Evolutionary conservation across 805 yeast genomes (phyloP).

Genomic region (Myxozyma vanderwaltii): DNA sequence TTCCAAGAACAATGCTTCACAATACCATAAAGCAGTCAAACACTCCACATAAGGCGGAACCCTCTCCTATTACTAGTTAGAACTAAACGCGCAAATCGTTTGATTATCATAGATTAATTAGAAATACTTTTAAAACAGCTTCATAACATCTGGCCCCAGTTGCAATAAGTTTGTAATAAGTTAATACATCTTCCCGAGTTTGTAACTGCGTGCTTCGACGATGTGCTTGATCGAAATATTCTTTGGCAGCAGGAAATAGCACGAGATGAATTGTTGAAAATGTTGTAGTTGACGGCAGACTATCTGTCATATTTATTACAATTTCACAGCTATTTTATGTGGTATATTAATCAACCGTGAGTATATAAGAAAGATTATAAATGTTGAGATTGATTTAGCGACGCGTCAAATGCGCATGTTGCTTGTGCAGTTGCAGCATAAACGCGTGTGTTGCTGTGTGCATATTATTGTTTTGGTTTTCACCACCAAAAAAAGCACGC

Average conservation of each 20-base stretch:
- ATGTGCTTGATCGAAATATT: constrained; percentile 20
- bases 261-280: constrained; percentile 25
- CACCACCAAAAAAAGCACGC: not conserved
- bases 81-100: not conserved
- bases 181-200: constrained; percentile 21
- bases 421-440: not conserved
- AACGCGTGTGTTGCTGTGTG: constrained; percentile 1
- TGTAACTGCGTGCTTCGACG: constrained; percentile 8
- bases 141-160: constrained; percentile 30
- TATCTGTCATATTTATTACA: not conserved
- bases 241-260: constrained; percentile 28
- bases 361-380: not conserved
- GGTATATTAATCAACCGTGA: too few relatives aligned
- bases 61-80: constrained; percentile 18
- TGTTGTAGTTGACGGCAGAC: constrained; percentile 9
- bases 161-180: constrained; percentile 29
- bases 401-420: constrained; percentile 2
- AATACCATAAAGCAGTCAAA: constrained; percentile 28
- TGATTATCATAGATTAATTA: not conserved
- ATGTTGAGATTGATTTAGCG: not conserved
- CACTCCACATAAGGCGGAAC: constrained; percentile 32
- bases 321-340: too few relatives aligned
- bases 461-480: not conserved
- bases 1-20: constrained; percentile 22
- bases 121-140: constrained; percentile 21